phyloP scores from a whole-genome alignment of 352 stramenopile genomes.

The Phytophthora cajani region DNA sequence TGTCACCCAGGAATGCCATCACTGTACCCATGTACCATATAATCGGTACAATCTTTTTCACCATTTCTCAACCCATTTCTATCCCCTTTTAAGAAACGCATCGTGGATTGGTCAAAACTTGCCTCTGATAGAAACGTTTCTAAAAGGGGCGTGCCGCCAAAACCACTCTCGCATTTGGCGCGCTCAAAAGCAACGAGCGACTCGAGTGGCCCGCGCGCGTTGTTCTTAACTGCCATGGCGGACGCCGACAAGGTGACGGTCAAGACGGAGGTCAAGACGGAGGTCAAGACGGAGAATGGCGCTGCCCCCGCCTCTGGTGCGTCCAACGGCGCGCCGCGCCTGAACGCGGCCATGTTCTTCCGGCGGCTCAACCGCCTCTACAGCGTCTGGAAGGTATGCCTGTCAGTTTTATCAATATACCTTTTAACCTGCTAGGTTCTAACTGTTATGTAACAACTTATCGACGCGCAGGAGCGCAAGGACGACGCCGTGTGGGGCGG shows the following conservation, averaged over 20 bases:
- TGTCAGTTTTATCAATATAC: not conserved
- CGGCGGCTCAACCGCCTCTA: conserved; percentile 82
- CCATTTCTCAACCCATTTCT: not conserved
- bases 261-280: conserved; percentile 42
- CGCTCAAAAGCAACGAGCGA: not conserved
- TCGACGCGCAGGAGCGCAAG: conserved; percentile 43
- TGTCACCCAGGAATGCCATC: no score
- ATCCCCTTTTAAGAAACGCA: not conserved
- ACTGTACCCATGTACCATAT: not conserved
- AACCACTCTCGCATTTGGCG: not conserved
- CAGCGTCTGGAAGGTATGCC: conserved; percentile 55
- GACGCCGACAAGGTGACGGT: conserved; percentile 33
- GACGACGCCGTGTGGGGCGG: conserved; percentile 54
- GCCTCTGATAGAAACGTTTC: not conserved
- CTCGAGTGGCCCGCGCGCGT: not conserved
- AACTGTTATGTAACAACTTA: not conserved
- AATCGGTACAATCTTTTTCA: not conserved
- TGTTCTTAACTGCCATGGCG: conserved; percentile 28
- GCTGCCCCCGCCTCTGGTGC: not conserved
- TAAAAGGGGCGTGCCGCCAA: not conserved
- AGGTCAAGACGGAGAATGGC: conserved; percentile 46
- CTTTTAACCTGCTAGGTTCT: not conserved
- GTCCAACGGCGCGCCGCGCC: conserved; percentile 33
- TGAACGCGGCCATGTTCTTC: conserved; percentile 82
- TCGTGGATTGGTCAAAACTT: not conserved